Conservation (phyloP, 768 basidiomycete genomes). For the Trametes coccinea region DNA sequence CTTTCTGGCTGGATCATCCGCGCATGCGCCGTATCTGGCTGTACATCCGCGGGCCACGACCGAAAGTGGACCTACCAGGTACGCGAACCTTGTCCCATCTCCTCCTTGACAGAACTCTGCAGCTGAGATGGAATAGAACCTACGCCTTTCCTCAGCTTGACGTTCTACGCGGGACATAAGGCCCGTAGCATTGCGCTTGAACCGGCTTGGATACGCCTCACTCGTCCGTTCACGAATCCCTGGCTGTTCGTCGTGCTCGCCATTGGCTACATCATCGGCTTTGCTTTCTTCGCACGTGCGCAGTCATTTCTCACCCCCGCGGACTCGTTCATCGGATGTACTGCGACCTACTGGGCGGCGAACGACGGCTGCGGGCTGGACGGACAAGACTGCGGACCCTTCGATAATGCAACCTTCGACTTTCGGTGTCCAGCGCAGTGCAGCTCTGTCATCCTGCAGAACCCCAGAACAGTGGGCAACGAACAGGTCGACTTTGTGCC, state of each 20-base stretch:
- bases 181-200: slow-evolving; percentile 44
- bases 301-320: slow-evolving; percentile 72
- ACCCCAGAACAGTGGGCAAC: slow-evolving; percentile 72
- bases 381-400: slow-evolving; percentile 64
- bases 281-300: slow-evolving; percentile 71
- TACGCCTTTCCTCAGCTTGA: slow-evolving; percentile 54
- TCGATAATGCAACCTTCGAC: slow-evolving; percentile 58
- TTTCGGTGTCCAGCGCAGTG: slow-evolving; percentile 85
- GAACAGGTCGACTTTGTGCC: slow-evolving; percentile 66
- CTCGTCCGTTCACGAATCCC: slow-evolving; percentile 50
- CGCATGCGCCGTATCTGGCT: slow-evolving; percentile 24
- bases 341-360: slow-evolving; percentile 67
- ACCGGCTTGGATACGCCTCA: slow-evolving; percentile 49
- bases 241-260: slow-evolving; percentile 58
- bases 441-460: slow-evolving; percentile 60
- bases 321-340: slow-evolving; percentile 65
- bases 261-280: slow-evolving; percentile 64
- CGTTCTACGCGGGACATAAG: slow-evolving; percentile 35
- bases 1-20: slow-evolving; percentile 22
- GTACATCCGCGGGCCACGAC: slow-evolving; percentile 62
- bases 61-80: slow-evolving; percentile 53
- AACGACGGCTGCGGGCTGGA: slow-evolving; percentile 76
- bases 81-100: slow-evolving; percentile 25
- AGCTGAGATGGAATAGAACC: slow-evolving; percentile 42
- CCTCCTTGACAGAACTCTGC: slow-evolving; percentile 4